Evolutionary conservation across 2,329 filamentous ascomycete genomes (phyloP), one percentile per base, ranked within the genome.

Genomic region (Septoria petroselini): DNA sequence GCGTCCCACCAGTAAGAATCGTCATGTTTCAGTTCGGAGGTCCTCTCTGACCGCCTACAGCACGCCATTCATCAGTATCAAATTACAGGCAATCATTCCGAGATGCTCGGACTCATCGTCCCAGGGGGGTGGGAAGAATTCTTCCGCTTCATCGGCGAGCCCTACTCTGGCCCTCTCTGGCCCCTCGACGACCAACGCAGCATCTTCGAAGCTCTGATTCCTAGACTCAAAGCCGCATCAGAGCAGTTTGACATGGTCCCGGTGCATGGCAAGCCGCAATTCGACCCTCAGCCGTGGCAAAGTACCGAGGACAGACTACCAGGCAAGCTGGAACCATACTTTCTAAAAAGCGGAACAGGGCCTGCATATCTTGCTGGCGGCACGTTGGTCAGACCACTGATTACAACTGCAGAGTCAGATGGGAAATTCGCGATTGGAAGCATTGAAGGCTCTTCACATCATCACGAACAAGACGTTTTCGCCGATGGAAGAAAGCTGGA

Each of bases 61-160:
- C 72, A 67, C 53, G 68, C 76, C 7, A 68, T 81, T 38, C 79
- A 82, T 59, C 79, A 80, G 56, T 78, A 78, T 3, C 74, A 80
- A 48, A 68, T 79, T 19, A 66, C 78, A 1, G 77, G 77, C 1
- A 71, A 76, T 0, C 76, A 81, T 53, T 77, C 77, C 2, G 79
- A 82, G 54, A 73, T 73, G 15, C 65, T 77, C 1, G 77, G 78
- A 11, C 63, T 82, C 3, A 75, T 82, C 21, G 76, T 76, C 0
- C 79, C 79, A 0, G 79, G 77, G 4, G 78, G 79, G 59, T 82
- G 79, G 79, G 69, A 80, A 21, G 78, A 82, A 57, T 82, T 82
- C 68, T 82, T 82, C 68, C 73, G 79, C 41, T 76, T 79, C 59
- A 73, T 82, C 6, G 73, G 72, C 21, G 78, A 82, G 61, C 68